phyloP scores from a whole-genome alignment of 257 asterid genomes.

The Osmanthus fragrans region DNA sequence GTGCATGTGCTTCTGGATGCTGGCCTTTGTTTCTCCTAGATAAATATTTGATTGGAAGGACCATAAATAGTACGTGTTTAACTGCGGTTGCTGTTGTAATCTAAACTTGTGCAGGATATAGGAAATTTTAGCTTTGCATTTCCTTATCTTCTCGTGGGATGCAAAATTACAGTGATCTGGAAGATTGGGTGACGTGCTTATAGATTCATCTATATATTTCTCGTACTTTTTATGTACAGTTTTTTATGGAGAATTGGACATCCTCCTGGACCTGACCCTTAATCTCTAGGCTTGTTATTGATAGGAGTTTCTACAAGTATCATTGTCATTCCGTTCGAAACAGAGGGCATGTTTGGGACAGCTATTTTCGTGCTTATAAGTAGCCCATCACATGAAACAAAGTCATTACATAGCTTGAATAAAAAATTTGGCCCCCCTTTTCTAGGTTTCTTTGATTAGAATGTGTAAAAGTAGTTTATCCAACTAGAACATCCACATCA shows the following conservation, averaged over 20 bases:
- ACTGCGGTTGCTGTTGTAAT: background rate
- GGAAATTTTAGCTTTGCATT: background rate
- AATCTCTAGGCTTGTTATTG: background rate
- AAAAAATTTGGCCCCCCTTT: too few species aligned
- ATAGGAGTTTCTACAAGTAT: background rate
- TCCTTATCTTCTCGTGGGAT: background rate
- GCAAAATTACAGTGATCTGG: background rate
- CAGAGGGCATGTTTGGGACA: too few species aligned
- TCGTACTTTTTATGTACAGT: too few species aligned
- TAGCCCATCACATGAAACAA: too few species aligned
- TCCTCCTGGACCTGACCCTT: too few species aligned
- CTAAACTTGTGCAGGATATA: constrained; percentile 15
- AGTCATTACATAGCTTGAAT: too few species aligned
- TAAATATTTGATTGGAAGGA: constrained; percentile 17
- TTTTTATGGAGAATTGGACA: background rate
- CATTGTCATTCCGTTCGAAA: too few species aligned
- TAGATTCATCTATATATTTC: background rate
- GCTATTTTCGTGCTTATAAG: too few species aligned
- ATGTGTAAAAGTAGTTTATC: too few species aligned
- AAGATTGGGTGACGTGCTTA: background rate
- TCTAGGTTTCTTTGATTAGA: too few species aligned
- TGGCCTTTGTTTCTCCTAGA: background rate
- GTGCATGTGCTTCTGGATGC: constrained; percentile 5
- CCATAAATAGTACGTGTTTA: constrained; percentile 18
- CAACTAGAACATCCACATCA: too few species aligned